Percentiles rank a stretch among this genome's conserved stretches.
phyloP scores from a whole-genome alignment of 2,329 filamentous ascomycete genomes.

The Ceratocystis eucalypticola region DNA sequence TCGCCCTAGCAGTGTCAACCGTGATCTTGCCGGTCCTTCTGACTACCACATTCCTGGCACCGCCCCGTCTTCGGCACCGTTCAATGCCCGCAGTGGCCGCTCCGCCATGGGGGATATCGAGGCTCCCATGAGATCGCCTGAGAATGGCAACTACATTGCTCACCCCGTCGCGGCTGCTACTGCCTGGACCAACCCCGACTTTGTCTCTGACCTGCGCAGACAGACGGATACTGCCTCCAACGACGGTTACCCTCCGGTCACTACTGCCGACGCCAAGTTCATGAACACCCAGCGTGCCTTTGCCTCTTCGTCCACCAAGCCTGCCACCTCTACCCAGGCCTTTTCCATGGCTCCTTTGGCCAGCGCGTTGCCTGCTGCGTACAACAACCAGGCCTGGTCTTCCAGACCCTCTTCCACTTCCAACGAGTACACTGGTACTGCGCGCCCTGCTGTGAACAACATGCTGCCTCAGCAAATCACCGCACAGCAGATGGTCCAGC shows the following conservation, averaged over 20 bases:
- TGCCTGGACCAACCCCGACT: slow-evolving; percentile 14
- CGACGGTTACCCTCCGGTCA: slow-evolving; percentile 8
- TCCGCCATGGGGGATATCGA: neutral
- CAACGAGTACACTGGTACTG: neutral
- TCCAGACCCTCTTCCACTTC: neutral
- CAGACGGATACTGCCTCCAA: neutral
- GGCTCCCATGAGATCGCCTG: neutral
- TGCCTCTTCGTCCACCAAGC: neutral
- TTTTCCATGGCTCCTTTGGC: slow-evolving; percentile 7
- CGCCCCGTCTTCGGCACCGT: neutral
- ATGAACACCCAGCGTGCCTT: slow-evolving; percentile 2
- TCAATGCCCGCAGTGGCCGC: neutral
- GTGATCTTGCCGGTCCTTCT: neutral
- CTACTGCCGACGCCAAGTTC: neutral
- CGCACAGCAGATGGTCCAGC: neutral
- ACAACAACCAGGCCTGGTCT: neutral
- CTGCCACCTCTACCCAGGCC: neutral
- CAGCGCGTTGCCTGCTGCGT: slow-evolving; percentile 3
- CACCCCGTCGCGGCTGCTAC: neutral
- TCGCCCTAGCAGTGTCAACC: slow-evolving; percentile 7
- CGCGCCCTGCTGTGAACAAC: neutral
- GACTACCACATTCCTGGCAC: neutral
- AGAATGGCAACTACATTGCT: neutral
- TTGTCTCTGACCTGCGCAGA: slow-evolving; percentile 2
- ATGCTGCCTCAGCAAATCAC: neutral